Evolutionary conservation across 805 yeast genomes (phyloP).

Genomic region (Priceomyces castillae): DNA sequence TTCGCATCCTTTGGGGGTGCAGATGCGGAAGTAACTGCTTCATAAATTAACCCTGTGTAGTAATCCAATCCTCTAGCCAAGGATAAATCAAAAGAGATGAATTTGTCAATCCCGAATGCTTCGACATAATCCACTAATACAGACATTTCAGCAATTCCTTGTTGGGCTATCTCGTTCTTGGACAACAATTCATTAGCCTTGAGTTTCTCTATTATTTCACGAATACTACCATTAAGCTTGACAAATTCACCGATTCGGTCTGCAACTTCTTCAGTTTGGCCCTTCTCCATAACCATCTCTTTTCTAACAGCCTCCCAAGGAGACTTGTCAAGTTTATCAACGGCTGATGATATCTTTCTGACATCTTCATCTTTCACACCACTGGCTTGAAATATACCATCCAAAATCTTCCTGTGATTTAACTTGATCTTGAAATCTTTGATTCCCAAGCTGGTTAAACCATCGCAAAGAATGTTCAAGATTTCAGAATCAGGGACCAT

Average conservation of each 20-base stretch:
- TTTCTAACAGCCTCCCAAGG: conserved; percentile 94
- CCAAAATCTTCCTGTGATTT: conserved; percentile 93
- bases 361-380: conserved; percentile 95
- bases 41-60: conserved; percentile 95
- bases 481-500: conserved; percentile 98
- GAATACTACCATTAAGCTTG: conserved; percentile 73
- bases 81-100: conserved; percentile 84
- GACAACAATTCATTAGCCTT: conserved; percentile 55
- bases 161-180: conserved; percentile 67
- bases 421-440: conserved; percentile 85
- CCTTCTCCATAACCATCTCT: conserved; percentile 90
- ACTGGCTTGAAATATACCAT: conserved; percentile 92
- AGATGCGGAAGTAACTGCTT: conserved; percentile 90
- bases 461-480: conserved; percentile 78
- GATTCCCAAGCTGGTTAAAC: conserved; percentile 80
- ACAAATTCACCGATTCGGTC: conserved; percentile 91
- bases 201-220: conserved; percentile 57
- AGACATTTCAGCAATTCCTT: conserved; percentile 80
- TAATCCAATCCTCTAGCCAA: conserved; percentile 97
- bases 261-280: conserved; percentile 87
- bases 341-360: conserved; percentile 90
- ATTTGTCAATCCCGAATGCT: conserved; percentile 70
- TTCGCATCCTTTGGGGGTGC: conserved; percentile 89
- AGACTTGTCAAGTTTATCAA: conserved; percentile 89
- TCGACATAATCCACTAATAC: conserved; percentile 72